These are phyloP conservation scores for Cerioporus squamosus DNA, from an alignment of 1,284 basidiomycete genomes.

Conservation along the genomic window DNA sequence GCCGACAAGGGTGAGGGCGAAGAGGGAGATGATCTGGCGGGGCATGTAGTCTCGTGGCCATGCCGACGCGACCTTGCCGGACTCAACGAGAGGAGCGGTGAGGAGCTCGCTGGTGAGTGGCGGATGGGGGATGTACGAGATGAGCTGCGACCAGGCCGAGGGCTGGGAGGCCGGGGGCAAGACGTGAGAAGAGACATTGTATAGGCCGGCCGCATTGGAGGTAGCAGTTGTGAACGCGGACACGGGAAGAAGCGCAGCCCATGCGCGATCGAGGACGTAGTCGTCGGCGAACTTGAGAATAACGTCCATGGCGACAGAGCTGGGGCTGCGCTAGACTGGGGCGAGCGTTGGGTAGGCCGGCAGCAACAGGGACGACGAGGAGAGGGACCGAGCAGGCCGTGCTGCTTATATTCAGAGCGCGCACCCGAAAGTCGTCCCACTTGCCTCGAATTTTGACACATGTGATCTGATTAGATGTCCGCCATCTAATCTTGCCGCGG, in stretches of 20 bases:
- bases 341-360: constrained; percentile 1
- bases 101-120: constrained; percentile 44
- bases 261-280: constrained; percentile 78
- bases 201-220: constrained; percentile 33
- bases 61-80: constrained; percentile 53
- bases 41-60: constrained; percentile 83
- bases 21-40: constrained; percentile 82
- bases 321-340: constrained; percentile 1
- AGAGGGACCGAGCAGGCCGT: background rate
- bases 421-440: constrained; percentile 25
- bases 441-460: constrained; percentile 17
- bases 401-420: constrained; percentile 26
- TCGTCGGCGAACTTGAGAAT: constrained; percentile 77
- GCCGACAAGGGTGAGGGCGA: constrained; percentile 78
- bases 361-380: constrained; percentile 8
- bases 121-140: constrained; percentile 64
- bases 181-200: constrained; percentile 38
- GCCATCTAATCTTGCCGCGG: constrained; percentile 8
- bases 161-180: constrained; percentile 35
- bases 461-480: constrained; percentile 17
- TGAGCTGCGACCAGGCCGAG: constrained; percentile 55
- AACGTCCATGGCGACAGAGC: constrained; percentile 73
- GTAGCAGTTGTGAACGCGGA: constrained; percentile 52
- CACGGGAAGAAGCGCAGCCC: constrained; percentile 75
- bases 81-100: constrained; percentile 28